Evolutionary conservation across 73 alveolate genomes (phyloP), one percentile per base, ranked within the genome.

Genomic region (Breviolum minutum): DNA sequence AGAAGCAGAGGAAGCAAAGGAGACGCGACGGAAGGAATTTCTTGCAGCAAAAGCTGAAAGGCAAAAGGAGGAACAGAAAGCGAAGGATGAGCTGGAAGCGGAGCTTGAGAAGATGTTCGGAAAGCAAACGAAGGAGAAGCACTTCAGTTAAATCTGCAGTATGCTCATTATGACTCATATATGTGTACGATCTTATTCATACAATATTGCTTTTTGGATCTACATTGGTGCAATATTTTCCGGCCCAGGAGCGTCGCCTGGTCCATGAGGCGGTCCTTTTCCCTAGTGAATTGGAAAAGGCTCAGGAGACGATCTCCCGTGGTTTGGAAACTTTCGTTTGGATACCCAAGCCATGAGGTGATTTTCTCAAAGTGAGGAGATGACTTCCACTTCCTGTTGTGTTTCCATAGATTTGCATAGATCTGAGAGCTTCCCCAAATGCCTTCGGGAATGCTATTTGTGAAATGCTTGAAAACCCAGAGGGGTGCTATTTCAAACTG

Each of bases 31-130:
- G 26, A 20, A n/a, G 29, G 81, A 71, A 71, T 71, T 71, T 20
- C 81, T 71, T 71, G 30, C 63, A 16, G 66, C 66, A 17, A 29
- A 79, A 27, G 48, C 87, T 5, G 68, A n/a, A 27, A 77, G 12
- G 11, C 24, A 8, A 11, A 62, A 8, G 62, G n/a, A 77, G 7
- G 26, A 60, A 29, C 20, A 77, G 63, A 20, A 77, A 26, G 19
- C 66, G 19, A 40, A 80, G 68, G 88, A 80, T 63, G 14, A 8
- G 85, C 16, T 10, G 85, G 85, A 76, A 80, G 88, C 64, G 13
- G 69, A 80, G 88, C n/a, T 32, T 63, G 40, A 80, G 68, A 80
- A 80, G 68, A 8, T 80, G 88, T 80, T 80, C 30, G 88, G 88
- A 40, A 79, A 79, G 68, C 19, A 40, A 40, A 2, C 54, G 54